phyloP scores from a whole-genome alignment of 305 asterid genomes.

The Solanum hybrid region DNA sequence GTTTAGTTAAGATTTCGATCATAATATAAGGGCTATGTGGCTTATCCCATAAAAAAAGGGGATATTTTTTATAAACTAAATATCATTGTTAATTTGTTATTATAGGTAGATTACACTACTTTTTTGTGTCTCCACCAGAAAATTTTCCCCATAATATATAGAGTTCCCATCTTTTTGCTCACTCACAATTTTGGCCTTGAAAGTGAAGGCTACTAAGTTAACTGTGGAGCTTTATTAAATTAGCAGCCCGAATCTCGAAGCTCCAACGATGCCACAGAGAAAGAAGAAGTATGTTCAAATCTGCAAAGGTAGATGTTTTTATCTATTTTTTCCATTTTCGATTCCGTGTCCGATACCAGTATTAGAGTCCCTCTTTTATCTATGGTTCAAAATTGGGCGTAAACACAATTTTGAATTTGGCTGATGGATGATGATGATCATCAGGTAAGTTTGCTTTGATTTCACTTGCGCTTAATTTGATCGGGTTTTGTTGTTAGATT shows the following conservation, averaged over 20 bases:
- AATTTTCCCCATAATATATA: neutral
- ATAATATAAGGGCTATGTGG: too few species aligned
- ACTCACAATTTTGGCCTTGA: neutral
- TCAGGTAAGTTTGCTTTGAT: neutral
- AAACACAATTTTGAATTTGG: neutral
- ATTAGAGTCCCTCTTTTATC: neutral
- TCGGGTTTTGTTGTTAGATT: neutral
- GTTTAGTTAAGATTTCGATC: too few species aligned
- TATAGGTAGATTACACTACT: too few species aligned
- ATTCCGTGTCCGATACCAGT: too few species aligned
- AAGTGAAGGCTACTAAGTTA: neutral
- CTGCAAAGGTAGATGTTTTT: neutral
- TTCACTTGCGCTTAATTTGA: neutral
- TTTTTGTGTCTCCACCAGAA: neutral
- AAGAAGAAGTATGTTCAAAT: neutral
- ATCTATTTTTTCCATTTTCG: too few species aligned
- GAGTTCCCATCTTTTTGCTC: neutral
- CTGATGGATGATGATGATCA: neutral
- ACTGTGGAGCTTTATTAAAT: neutral
- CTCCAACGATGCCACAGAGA: neutral
- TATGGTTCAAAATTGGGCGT: neutral
- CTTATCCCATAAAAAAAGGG: too few species aligned
- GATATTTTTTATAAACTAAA: too few species aligned
- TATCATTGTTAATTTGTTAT: too few species aligned
- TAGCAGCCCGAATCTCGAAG: neutral